phyloP scores from a whole-genome alignment of 2,329 filamentous ascomycete genomes.

The Fusarium gaditjirri region DNA sequence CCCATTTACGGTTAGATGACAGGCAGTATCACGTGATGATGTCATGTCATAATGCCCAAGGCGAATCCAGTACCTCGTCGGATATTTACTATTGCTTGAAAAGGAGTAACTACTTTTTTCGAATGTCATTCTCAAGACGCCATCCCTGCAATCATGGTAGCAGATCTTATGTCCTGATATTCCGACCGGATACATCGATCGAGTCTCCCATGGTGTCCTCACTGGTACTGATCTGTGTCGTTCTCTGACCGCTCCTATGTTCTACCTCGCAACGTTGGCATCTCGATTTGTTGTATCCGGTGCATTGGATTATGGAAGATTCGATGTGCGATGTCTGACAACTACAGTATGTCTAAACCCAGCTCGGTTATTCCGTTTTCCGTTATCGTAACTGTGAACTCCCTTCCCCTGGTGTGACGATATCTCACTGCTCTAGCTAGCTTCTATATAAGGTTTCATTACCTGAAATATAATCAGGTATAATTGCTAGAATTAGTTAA shows the following conservation, averaged over 20 bases:
- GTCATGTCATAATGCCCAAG: no score
- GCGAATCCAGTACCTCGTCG: no score
- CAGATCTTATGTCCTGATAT: background rate
- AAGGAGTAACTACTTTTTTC: background rate
- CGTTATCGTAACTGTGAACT: background rate
- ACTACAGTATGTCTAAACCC: background rate
- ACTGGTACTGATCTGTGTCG: background rate
- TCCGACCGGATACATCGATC: background rate
- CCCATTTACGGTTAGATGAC: background rate
- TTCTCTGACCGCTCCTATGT: background rate
- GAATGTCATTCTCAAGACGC: background rate
- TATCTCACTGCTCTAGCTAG: background rate
- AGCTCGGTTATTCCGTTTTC: no score
- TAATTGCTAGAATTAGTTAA: background rate
- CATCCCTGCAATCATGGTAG: background rate
- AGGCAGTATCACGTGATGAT: background rate
- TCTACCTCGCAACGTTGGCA: background rate
- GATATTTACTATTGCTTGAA: no score
- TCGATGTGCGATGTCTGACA: background rate
- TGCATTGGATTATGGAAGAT: background rate
- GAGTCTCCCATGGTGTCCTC: background rate
- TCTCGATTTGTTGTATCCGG: background rate
- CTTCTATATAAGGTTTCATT: no score
- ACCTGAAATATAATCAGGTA: no score
- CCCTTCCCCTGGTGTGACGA: background rate